Evolutionary conservation across 495 filamentous ascomycete genomes (phyloP).

Genomic region (Penicillium cataractarum): DNA sequence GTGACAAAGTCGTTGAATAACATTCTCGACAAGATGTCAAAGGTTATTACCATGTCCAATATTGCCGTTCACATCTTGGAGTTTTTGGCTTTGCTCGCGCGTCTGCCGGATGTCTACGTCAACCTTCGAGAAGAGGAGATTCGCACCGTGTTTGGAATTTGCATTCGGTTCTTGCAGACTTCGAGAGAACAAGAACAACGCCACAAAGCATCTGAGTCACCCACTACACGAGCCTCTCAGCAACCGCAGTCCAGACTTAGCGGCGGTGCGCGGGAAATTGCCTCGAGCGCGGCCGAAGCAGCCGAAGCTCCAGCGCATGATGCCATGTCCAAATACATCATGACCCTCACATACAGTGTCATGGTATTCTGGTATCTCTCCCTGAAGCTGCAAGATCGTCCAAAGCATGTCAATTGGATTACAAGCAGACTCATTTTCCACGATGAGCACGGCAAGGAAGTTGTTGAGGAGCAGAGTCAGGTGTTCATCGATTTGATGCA

Average conservation of each 20-base stretch:
- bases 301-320: constrained; percentile 40
- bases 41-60: constrained; percentile 89
- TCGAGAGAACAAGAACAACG: constrained; percentile 63
- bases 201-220: constrained; percentile 41
- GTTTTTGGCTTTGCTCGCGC: constrained; percentile 83
- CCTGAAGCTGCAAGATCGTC: constrained; percentile 78
- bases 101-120: constrained; percentile 79
- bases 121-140: constrained; percentile 89
- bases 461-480: constrained; percentile 87
- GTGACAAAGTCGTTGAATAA: constrained; percentile 78
- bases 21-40: constrained; percentile 89
- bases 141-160: constrained; percentile 90
- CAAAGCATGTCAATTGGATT: constrained; percentile 87
- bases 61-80: constrained; percentile 94
- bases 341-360: constrained; percentile 89
- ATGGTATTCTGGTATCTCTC: constrained; percentile 97
- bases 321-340: constrained; percentile 75
- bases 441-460: constrained; percentile 71
- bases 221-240: constrained; percentile 33
- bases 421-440: constrained; percentile 78
- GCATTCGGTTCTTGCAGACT: constrained; percentile 86
- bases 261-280: constrained; percentile 45
- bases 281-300: constrained; percentile 33
- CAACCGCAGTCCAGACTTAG: constrained; percentile 42
- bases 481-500: constrained; percentile 98